Percentiles rank a stretch among this genome's conserved stretches.
Evolutionary conservation across 768 basidiomycete species (phyloP).

Genomic region (Calocybe gangraenosa): DNA sequence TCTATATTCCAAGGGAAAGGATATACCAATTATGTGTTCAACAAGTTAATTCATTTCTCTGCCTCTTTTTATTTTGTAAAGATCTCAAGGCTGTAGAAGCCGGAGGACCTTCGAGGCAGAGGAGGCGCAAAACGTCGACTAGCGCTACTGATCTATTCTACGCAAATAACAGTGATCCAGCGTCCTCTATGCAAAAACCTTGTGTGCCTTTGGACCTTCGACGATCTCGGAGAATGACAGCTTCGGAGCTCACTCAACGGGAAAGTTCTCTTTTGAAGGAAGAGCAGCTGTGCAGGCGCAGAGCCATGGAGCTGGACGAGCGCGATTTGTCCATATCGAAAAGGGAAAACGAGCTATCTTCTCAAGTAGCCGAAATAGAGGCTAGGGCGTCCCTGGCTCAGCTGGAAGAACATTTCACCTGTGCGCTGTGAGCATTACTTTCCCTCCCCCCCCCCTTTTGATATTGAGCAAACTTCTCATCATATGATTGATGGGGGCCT

Average conservation of each 20-base stretch:
- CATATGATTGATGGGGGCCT: neutral
- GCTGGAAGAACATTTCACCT: conserved; percentile 63
- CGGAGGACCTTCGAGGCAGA: conserved; percentile 7
- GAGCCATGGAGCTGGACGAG: conserved; percentile 34
- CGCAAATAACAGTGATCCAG: conserved; percentile 6
- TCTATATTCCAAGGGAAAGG: too few species aligned
- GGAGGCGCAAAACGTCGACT: conserved; percentile 9
- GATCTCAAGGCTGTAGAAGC: conserved; percentile 6
- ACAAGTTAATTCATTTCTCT: neutral
- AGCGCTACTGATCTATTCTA: conserved; percentile 1
- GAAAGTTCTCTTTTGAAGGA: conserved; percentile 30
- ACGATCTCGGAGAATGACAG: conserved; percentile 36
- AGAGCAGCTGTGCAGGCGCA: conserved; percentile 36
- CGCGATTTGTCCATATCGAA: conserved; percentile 32
- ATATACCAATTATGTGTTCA: too few species aligned
- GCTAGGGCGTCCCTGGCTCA: conserved; percentile 39
- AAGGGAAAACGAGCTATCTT: conserved; percentile 39
- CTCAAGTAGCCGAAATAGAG: conserved; percentile 39
- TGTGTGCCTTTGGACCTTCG: conserved; percentile 22
- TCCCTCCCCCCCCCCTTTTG: neutral
- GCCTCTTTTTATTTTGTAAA: neutral
- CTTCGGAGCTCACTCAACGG: conserved; percentile 33
- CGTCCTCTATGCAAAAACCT: conserved; percentile 9
- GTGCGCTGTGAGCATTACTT: conserved; percentile 46
- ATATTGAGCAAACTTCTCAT: neutral